These are phyloP conservation scores for Botrytis galanthina DNA, from an alignment of 2,329 filamentous ascomycete species.

Conservation along the genomic window DNA sequence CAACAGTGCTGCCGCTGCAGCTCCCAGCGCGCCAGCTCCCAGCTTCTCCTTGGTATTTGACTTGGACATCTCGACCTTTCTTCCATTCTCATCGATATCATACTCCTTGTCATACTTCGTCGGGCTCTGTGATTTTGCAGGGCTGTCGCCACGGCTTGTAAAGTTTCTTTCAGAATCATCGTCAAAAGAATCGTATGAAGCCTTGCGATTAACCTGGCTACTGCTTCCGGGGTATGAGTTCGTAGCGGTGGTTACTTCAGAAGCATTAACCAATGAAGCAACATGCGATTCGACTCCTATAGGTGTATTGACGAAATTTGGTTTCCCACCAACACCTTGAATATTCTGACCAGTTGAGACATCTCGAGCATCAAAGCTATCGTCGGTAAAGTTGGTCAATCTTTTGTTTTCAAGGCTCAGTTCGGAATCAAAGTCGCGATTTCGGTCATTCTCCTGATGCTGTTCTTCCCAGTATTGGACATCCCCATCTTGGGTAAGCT, in stretches of 20 bases:
- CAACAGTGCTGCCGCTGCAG: slow-evolving; percentile 32
- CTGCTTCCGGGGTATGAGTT: slow-evolving; percentile 48
- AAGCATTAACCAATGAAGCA: slow-evolving; percentile 80
- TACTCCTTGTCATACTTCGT: slow-evolving; percentile 36
- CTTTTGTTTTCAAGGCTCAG: slow-evolving; percentile 55
- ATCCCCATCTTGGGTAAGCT: slow-evolving; percentile 45
- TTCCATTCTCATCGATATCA: slow-evolving; percentile 38
- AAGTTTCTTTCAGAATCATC: slow-evolving; percentile 39
- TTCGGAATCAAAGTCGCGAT: slow-evolving; percentile 54
- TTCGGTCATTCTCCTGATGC: slow-evolving; percentile 38
- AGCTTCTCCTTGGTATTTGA: slow-evolving; percentile 33
- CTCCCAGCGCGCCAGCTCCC: slow-evolving; percentile 29
- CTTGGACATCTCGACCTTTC: slow-evolving; percentile 38
- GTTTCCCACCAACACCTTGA: slow-evolving; percentile 67
- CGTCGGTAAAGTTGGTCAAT: slow-evolving; percentile 54
- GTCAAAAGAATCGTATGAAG: slow-evolving; percentile 38
- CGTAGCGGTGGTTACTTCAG: slow-evolving; percentile 68
- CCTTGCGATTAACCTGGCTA: slow-evolving; percentile 34
- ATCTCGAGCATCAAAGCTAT: slow-evolving; percentile 53
- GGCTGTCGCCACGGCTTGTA: slow-evolving; percentile 43
- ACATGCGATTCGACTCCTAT: slow-evolving; percentile 83
- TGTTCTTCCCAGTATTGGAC: slow-evolving; percentile 40
- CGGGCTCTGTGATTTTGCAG: slow-evolving; percentile 41
- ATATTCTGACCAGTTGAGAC: slow-evolving; percentile 68
- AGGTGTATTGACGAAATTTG: slow-evolving; percentile 70